These are phyloP conservation scores for Rubus parviflorus DNA, from an alignment of 306 rosid species.

Conservation along the genomic window DNA sequence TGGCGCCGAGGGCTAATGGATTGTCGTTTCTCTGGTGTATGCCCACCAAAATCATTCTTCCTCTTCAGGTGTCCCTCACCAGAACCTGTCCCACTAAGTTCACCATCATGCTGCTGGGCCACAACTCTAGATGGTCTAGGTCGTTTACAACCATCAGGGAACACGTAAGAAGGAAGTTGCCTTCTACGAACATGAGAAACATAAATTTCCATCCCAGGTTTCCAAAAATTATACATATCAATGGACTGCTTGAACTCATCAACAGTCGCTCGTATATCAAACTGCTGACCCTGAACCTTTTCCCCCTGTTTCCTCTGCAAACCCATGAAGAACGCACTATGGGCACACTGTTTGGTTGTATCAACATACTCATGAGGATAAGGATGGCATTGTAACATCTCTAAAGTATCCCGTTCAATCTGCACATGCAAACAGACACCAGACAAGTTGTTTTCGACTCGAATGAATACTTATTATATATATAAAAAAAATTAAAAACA, in stretches of 20 bases:
- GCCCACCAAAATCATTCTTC: slow-evolving; percentile 29
- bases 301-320: slow-evolving; percentile 85
- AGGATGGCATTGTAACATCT: slow-evolving; percentile 95
- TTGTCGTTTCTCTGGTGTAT: slow-evolving; percentile 30
- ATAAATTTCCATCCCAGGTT: slow-evolving; percentile 83
- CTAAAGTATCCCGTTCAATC: slow-evolving; percentile 89
- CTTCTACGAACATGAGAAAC: slow-evolving; percentile 88
- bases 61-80: slow-evolving; percentile 40
- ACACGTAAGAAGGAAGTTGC: slow-evolving; percentile 78
- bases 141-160: slow-evolving; percentile 76
- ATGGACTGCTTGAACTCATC: slow-evolving; percentile 87
- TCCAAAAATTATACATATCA: slow-evolving; percentile 71
- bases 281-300: slow-evolving; percentile 78
- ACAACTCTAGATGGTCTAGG: slow-evolving; percentile 48
- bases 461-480: background rate
- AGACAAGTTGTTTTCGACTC: background rate
- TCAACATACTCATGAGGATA: slow-evolving; percentile 74
- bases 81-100: slow-evolving; percentile 23
- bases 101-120: slow-evolving; percentile 39
- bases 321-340: slow-evolving; percentile 86
- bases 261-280: slow-evolving; percentile 88
- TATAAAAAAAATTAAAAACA: background rate
- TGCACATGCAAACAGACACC: slow-evolving; percentile 39
- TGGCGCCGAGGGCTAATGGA: slow-evolving; percentile 32
- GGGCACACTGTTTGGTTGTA: slow-evolving; percentile 69